These are phyloP conservation scores for Talaromyces nanjingensis DNA, from an alignment of 495 filamentous ascomycete species.

Conservation along the genomic window DNA sequence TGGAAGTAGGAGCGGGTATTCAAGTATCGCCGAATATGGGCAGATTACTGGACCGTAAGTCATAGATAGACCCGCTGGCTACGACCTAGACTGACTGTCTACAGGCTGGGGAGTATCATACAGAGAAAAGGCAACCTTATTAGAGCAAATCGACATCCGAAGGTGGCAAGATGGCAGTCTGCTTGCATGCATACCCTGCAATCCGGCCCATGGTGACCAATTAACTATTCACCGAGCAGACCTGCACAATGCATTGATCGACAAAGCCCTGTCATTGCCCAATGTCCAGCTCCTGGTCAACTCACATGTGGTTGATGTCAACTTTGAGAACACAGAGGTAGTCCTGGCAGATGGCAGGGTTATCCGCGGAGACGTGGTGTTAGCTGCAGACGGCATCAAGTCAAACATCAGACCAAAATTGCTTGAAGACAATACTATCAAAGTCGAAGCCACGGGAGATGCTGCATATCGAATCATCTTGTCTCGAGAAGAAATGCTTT, in stretches of 20 bases:
- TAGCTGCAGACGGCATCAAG: constrained; percentile 44
- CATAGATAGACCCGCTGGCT: background rate
- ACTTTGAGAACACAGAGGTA: constrained; percentile 25
- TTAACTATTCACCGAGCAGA: constrained; percentile 39
- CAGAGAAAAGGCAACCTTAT: constrained; percentile 29
- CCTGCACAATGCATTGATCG: constrained; percentile 35
- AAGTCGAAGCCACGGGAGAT: constrained; percentile 33
- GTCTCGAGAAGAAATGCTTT: constrained; percentile 27
- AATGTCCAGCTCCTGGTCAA: constrained; percentile 32
- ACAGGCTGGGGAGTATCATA: constrained; percentile 37
- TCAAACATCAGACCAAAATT: constrained; percentile 29
- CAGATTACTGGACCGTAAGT: constrained; percentile 55
- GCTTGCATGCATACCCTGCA: constrained; percentile 31
- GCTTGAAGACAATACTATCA: constrained; percentile 20
- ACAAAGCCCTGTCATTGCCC: constrained; percentile 24
- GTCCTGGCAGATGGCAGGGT: constrained; percentile 26
- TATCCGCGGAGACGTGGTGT: constrained; percentile 32
- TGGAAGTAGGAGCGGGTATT: constrained; percentile 71
- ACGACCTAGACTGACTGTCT: constrained; percentile 3
- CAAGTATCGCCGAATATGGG: constrained; percentile 75
- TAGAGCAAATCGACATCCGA: constrained; percentile 37
- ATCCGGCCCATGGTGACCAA: constrained; percentile 36
- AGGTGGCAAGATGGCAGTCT: constrained; percentile 35
- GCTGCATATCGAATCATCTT: constrained; percentile 40
- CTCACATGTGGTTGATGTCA: constrained; percentile 25